Percentiles rank a stretch among this genome's conserved stretches.
Evolutionary conservation across 106 monocot genomes (phyloP).

Genomic region (Dioscorea zingiberensis): DNA sequence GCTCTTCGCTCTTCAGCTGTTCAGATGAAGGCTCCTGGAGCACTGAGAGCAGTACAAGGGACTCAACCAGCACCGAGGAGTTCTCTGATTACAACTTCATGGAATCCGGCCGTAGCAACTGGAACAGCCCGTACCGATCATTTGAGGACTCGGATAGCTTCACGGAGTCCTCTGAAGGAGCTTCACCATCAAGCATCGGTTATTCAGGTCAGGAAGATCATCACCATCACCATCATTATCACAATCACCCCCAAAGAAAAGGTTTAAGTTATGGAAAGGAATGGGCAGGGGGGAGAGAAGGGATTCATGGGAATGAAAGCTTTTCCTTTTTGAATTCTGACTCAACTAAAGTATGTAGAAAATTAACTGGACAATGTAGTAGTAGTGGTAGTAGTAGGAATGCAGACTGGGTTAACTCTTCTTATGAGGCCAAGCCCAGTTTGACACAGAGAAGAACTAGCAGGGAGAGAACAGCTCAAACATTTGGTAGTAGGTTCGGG

Average conservation of each 20-base stretch:
- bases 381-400: constrained; percentile 10
- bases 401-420: constrained; percentile 7
- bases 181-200: constrained; percentile 14
- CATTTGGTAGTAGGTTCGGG: constrained; percentile 16
- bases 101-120: constrained; percentile 11
- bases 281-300: constrained; percentile 2
- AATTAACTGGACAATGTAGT: constrained; percentile 15
- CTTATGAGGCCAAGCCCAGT: constrained; percentile 3
- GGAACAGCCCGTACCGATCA: constrained; percentile 6
- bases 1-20: constrained; percentile 38
- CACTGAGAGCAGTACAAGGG: constrained; percentile 43
- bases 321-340: constrained; percentile 25
- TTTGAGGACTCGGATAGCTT: constrained; percentile 28
- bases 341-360: constrained; percentile 19
- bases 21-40: constrained; percentile 48
- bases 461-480: constrained; percentile 9
- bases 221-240: not conserved
- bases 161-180: not conserved
- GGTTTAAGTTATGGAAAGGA: constrained; percentile 13
- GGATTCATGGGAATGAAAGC: not conserved
- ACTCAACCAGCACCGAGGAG: constrained; percentile 39
- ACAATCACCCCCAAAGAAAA: not conserved
- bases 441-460: constrained; percentile 19
- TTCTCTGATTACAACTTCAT: constrained; percentile 31
- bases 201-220: constrained; percentile 1